Base-by-base conservation (phyloP, 306 rosid species). In the Fragaria nilgerrensis region DNA sequence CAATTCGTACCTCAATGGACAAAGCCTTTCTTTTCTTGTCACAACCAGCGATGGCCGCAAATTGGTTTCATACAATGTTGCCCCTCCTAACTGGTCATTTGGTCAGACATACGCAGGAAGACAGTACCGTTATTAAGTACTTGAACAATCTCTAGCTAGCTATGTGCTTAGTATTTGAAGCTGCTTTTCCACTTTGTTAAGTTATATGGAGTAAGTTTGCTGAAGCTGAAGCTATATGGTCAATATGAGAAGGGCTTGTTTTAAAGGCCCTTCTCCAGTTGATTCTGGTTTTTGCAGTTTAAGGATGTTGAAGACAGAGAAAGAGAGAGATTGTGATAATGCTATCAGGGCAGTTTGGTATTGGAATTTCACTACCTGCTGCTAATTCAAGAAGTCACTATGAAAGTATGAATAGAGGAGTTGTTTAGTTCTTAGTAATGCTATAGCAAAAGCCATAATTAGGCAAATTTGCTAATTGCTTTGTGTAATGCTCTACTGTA, bases 41-140 rank as follows among this genome's bases (percentile, higher is more conserved):
- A 89, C 91, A 29, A 72, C 97, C 68, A 73, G 95, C 71, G 86
- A 92, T 22, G 91, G 95, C 43, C 88, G 77, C 34, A 73, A 75
- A 44, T 52, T 90, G 32, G 72, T 87, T 19, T 90, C 95, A 10
- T 87, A 84, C 75, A 92, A 92, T 73, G 90, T 82, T 77, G 91
- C 93, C 39, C 91, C 93, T n/a, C 41, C 91, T 3, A 67, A 76
- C 75, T 92, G 95, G 97, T 81, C 95, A 37, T 92, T 88, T 77
- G 95, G 97, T 25, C 89, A 90, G 78, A 92, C 97, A 23, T 92
- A 89, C 63, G 82, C 88, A 0, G 97, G 97, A 69, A 79, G 88
- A 7, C 97, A 92, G 64, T 92, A 82, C 76, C 91, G 74, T 23
- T 88, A 80, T 75, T 88, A 70, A 67, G 20, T 73, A 70, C 25